phyloP scores from a whole-genome alignment of 768 basidiomycete genomes.

The Trametes cubensis region DNA sequence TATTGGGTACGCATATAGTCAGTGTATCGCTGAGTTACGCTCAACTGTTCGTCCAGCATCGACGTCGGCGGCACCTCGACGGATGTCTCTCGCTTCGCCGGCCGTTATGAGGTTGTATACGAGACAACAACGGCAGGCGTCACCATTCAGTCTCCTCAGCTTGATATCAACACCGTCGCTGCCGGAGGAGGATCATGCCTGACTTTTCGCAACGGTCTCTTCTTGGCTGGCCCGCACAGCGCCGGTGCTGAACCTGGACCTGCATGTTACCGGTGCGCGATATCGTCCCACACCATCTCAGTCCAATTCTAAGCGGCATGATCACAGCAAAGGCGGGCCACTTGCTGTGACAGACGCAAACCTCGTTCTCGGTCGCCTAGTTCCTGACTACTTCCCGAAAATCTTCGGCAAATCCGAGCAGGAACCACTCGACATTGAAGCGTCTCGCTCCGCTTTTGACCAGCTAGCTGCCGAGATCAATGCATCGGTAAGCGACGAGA shows the following conservation, averaged over 20 bases:
- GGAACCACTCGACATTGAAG: constrained; percentile 78
- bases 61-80: constrained; percentile 95
- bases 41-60: constrained; percentile 46
- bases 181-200: constrained; percentile 93
- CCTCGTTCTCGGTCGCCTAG: constrained; percentile 81
- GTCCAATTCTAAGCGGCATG: neutral
- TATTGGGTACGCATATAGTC: constrained; percentile 65
- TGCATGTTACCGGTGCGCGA: constrained; percentile 76
- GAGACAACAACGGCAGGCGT: constrained; percentile 96
- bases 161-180: constrained; percentile 95
- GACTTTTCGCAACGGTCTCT: constrained; percentile 87
- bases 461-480: constrained; percentile 73
- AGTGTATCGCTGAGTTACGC: too few species aligned
- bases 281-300: neutral
- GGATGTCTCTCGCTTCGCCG: constrained; percentile 94
- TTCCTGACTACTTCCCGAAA: constrained; percentile 92
- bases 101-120: constrained; percentile 89
- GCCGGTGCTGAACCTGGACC: constrained; percentile 95
- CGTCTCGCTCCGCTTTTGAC: constrained; percentile 69
- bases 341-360: constrained; percentile 94
- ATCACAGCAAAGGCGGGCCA: constrained; percentile 80
- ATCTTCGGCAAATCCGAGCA: constrained; percentile 91
- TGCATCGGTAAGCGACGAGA: constrained; percentile 47
- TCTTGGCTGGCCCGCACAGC: constrained; percentile 89
- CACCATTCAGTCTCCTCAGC: constrained; percentile 87